These are phyloP conservation scores for Alternaria viburni DNA, from an alignment of 2,329 filamentous ascomycete species.

Conservation along the genomic window DNA sequence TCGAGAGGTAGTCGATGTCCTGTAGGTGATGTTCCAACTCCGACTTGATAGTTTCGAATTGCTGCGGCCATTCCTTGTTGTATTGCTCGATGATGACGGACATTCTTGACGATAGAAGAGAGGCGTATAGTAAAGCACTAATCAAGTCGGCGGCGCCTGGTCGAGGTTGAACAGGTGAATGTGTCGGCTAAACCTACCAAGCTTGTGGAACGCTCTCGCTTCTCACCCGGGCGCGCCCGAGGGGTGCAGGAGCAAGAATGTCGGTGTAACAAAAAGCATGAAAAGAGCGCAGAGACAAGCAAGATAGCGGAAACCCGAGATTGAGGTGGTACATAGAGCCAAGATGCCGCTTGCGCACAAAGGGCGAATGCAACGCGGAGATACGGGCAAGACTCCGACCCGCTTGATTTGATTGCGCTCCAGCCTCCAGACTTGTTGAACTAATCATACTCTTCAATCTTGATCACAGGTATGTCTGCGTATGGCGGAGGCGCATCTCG, in stretches of 20 bases:
- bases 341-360: constrained; percentile 1
- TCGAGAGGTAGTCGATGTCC: constrained; percentile 23
- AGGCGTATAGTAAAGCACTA: neutral
- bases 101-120: constrained; percentile 14
- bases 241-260: neutral
- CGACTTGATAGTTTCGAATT: constrained; percentile 31
- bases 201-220: constrained; percentile 1
- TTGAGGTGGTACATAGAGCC: constrained; percentile 10
- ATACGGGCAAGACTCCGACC: constrained; percentile 10
- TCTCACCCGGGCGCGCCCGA: constrained; percentile 4
- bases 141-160: neutral
- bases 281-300: neutral
- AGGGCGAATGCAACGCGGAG: constrained; percentile 8
- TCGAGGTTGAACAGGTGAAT: neutral
- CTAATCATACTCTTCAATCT: constrained; percentile 30
- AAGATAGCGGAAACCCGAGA: neutral
- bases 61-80: constrained; percentile 35
- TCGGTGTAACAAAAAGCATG: constrained; percentile 1
- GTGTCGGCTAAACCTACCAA: constrained; percentile 11
- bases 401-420: constrained; percentile 15
- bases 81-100: constrained; percentile 34
- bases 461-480: constrained; percentile 25
- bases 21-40: constrained; percentile 22
- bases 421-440: constrained; percentile 9
- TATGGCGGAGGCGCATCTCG: constrained; percentile 24